These are phyloP conservation scores for Stephania cephalantha DNA, from an alignment of 164 flowering plant genomes.

Conservation along the genomic window DNA sequence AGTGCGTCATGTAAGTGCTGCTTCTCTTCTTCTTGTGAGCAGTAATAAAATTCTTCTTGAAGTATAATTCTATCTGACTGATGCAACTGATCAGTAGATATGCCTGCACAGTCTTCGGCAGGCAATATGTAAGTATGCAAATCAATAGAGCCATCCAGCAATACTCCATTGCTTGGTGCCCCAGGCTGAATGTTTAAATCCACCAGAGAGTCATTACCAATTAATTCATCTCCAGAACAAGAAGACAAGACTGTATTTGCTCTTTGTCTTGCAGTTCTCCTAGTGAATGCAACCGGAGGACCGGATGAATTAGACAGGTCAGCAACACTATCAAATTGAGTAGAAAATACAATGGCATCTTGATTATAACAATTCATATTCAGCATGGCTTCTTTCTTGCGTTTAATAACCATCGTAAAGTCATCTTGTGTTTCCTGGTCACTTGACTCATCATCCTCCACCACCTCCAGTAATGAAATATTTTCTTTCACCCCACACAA, in stretches of 20 bases:
- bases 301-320: constrained; percentile 38
- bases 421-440: constrained; percentile 18
- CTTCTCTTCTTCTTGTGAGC: constrained; percentile 20
- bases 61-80: constrained; percentile 18
- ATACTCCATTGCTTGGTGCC: constrained; percentile 1
- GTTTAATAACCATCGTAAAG: constrained; percentile 26
- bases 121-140: not conserved
- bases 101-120: constrained; percentile 11
- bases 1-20: constrained; percentile 18
- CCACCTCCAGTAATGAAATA: constrained; percentile 15
- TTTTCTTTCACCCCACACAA: constrained; percentile 34
- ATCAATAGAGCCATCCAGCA: constrained; percentile 3
- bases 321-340: constrained; percentile 19
- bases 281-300: constrained; percentile 45
- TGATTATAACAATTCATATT: constrained; percentile 32
- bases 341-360: constrained; percentile 25
- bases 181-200: constrained; percentile 5
- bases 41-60: constrained; percentile 16
- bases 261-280: constrained; percentile 32
- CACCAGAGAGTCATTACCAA: constrained; percentile 16
- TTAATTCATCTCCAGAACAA: constrained; percentile 57
- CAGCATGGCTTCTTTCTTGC: constrained; percentile 65
- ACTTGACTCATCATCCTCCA: constrained; percentile 31
- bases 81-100: constrained; percentile 16
- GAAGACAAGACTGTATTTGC: constrained; percentile 45